Evolutionary conservation across 345 rosid species (phyloP), one percentile per base, ranked within the genome.

Genomic region (Firmiana major): DNA sequence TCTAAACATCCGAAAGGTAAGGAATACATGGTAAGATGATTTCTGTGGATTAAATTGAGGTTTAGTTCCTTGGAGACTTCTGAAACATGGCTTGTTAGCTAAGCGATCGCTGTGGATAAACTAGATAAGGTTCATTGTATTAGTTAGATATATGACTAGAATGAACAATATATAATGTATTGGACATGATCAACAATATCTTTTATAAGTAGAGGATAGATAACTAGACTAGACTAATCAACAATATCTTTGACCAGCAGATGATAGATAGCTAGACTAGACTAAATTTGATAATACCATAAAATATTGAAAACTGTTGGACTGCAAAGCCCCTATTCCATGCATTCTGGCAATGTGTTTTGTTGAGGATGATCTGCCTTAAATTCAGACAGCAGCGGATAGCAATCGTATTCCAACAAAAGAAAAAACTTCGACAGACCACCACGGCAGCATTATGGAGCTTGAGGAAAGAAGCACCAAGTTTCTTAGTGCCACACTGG

Each of bases 381-480:
- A 51, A 81, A 7, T 81, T 77, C 75, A 26, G 3, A 31, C 78
- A 48, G 70, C 59, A 51, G n/a, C 38, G 12, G 57, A 66, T 78
- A n/a, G 60, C 34, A 31, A 31, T 31, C 34, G 34, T 31, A 31
- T 31, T 31, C 34, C 34, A 31, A 31, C 34, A 3, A 31, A 31
- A 31, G 34, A 65, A 49, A 79, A 51, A 83, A 55, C 43, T 57
- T 31, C 15, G 36, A n/a, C 42, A n/a, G 54, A 28, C 45, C 63
- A 58, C 57, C 77, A 55, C 31, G 38, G n/a, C 75, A 6, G 66
- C 74, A 49, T 68, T 62, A 42, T 40, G 77, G 78, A 22, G 75
- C 13, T 51, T 5, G 55, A 31, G 64, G 58, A 43, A 15, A 43
- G 66, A 54, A 34, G 34, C 43, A 40, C 21, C 28, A 1, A 19